phyloP scores from a whole-genome alignment of 768 basidiomycete genomes.

The Clitopilus hobsonii region DNA sequence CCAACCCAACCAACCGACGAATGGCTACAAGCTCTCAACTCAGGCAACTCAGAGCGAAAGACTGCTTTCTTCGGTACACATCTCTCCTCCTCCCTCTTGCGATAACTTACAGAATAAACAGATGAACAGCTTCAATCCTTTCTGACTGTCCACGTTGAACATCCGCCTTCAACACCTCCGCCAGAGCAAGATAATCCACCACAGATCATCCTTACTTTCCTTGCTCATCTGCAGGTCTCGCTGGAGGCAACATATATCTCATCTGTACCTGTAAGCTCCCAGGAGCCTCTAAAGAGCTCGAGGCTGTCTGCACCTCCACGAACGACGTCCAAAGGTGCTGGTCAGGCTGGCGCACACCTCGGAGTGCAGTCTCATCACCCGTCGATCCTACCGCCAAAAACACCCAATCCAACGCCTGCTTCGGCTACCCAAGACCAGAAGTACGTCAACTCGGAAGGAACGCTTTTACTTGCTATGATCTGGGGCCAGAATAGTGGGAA shows the following conservation, averaged over 20 bases:
- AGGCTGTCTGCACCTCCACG: conserved; percentile 49
- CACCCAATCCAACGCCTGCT: conserved; percentile 79
- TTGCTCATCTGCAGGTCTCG: conserved; percentile 70
- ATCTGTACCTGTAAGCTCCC: conserved; percentile 29
- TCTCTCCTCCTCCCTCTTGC: conserved; percentile 13
- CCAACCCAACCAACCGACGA: conserved; percentile 38
- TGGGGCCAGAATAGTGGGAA: conserved; percentile 63
- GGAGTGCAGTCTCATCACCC: conserved; percentile 40
- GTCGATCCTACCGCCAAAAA: conserved; percentile 75
- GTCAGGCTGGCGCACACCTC: conserved; percentile 28
- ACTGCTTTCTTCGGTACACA: conserved; percentile 73
- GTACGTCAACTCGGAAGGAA: conserved; percentile 78
- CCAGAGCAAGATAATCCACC: conserved; percentile 35
- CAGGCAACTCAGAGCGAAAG: conserved; percentile 43
- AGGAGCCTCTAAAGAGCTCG: conserved; percentile 31
- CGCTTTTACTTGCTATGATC: conserved; percentile 60
- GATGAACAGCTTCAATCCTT: conserved; percentile 54
- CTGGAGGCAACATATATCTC: conserved; percentile 82
- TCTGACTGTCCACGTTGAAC: conserved; percentile 51
- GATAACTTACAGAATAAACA: conserved; percentile 24
- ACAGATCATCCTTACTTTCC: conserved; percentile 49
- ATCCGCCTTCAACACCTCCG: conserved; percentile 39
- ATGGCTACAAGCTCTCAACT: conserved; percentile 50
- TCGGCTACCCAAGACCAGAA: conserved; percentile 68
- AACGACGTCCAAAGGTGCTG: conserved; percentile 42